A percentile compares a stretch with the other conserved stretches of the same genome.
These are phyloP conservation scores for Hirschioporus abietinus DNA, from an alignment of 768 basidiomycete species.

Conservation along the genomic window DNA sequence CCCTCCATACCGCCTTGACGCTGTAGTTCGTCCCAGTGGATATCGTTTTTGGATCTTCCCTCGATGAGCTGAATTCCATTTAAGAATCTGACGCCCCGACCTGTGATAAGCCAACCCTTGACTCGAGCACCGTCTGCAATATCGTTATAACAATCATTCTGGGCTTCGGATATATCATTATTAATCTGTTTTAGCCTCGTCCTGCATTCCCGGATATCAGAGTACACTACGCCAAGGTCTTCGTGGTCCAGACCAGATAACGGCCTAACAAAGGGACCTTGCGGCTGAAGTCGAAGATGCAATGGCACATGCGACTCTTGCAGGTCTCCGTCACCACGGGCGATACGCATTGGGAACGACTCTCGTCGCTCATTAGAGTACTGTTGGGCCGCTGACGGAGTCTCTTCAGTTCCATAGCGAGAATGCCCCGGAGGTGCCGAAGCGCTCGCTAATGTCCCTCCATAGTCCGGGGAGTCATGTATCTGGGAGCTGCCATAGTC, in stretches of 20 bases:
- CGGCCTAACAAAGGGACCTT: constrained; percentile 72
- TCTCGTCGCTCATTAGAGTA: constrained; percentile 39
- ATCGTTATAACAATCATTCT: constrained; percentile 60
- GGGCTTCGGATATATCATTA: constrained; percentile 62
- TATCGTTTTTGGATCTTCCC: constrained; percentile 77
- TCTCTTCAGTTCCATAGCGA: neutral
- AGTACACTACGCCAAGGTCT: constrained; percentile 59
- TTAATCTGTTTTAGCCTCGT: constrained; percentile 69
- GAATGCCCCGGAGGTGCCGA: neutral
- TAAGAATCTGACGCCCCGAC: constrained; percentile 58
- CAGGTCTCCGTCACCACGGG: constrained; percentile 27
- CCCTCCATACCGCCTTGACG: constrained; percentile 45
- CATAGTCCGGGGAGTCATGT: neutral
- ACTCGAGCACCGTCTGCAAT: constrained; percentile 66
- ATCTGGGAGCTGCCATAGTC: neutral
- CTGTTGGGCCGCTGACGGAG: neutral
- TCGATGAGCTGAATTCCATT: constrained; percentile 66
- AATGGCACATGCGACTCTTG: constrained; percentile 46
- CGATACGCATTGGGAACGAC: constrained; percentile 54
- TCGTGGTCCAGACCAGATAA: constrained; percentile 64
- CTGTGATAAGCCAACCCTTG: constrained; percentile 77
- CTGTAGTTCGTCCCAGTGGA: constrained; percentile 75
- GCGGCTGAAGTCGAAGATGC: constrained; percentile 63
- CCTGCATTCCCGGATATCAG: constrained; percentile 66
- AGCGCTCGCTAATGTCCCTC: neutral